Conservation (phyloP, 768 basidiomycete species). For the Tulasnella calospora region DNA sequence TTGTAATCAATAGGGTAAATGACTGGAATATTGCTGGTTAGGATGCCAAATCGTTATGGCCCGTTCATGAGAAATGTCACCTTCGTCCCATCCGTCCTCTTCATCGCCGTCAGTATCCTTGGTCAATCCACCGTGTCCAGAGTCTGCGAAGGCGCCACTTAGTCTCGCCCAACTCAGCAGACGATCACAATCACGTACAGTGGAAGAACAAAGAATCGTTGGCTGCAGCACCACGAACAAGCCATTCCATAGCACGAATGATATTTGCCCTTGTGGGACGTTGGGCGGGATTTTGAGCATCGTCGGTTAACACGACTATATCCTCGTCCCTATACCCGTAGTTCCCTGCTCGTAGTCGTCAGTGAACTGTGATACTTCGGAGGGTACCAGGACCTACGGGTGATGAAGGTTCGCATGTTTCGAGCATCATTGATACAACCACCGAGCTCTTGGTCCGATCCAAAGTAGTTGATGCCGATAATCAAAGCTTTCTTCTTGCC, state of each 20-base stretch:
- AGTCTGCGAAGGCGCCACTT: constrained; percentile 47
- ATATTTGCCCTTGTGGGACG: constrained; percentile 80
- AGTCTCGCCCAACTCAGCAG: not conserved
- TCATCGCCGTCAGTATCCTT: constrained; percentile 80
- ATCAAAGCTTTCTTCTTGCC: constrained; percentile 85
- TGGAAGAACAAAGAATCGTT: constrained; percentile 91
- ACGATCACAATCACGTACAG: constrained; percentile 43
- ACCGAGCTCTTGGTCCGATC: constrained; percentile 57
- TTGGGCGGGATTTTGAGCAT: constrained; percentile 55
- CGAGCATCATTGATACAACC: constrained; percentile 92
- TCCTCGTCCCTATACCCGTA: constrained; percentile 70
- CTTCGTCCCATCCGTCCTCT: constrained; percentile 78
- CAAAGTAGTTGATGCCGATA: constrained; percentile 84
- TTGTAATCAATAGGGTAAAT: constrained; percentile 85
- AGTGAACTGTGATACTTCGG: not conserved
- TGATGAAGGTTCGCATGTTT: constrained; percentile 65
- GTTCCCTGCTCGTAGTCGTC: constrained; percentile 39
- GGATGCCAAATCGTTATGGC: constrained; percentile 19
- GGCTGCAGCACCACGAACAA: constrained; percentile 71
- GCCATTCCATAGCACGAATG: constrained; percentile 84
- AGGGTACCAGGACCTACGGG: constrained; percentile 37
- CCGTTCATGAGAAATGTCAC: constrained; percentile 34
- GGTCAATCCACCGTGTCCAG: constrained; percentile 91
- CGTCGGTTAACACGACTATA: constrained; percentile 82
- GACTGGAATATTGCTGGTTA: constrained; percentile 40